phyloP scores from a whole-genome alignment of 2,329 filamentous ascomycete species.

The Botrytis byssoidea region DNA sequence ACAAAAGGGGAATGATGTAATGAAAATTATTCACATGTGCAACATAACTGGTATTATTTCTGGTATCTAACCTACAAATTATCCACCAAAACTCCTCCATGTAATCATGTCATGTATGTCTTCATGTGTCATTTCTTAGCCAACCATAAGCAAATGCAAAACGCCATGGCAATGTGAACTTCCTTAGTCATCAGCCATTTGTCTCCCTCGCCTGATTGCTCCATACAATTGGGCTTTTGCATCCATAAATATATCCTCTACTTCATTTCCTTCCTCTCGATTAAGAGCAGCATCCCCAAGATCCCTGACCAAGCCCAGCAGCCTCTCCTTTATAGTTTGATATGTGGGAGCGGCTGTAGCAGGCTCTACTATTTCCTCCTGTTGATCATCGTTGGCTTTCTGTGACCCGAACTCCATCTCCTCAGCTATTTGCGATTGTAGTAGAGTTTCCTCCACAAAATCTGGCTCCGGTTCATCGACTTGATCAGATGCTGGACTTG shows the following conservation, averaged over 20 bases:
- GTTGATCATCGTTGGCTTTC: neutral
- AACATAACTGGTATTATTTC: conserved; percentile 1
- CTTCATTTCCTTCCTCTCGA: conserved; percentile 62
- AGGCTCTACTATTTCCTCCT: neutral
- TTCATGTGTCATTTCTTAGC: conserved; percentile 8
- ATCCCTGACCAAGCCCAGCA: conserved; percentile 58
- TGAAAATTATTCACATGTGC: neutral
- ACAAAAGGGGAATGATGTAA: no score
- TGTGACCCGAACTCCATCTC: conserved; percentile 10
- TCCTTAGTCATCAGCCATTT: conserved; percentile 17
- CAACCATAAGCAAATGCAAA: conserved; percentile 19
- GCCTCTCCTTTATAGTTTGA: conserved; percentile 51
- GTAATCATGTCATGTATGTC: conserved; percentile 12
- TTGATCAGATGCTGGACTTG: neutral
- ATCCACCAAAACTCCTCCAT: conserved; percentile 15
- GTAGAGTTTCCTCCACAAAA: conserved; percentile 15
- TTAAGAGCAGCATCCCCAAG: conserved; percentile 60
- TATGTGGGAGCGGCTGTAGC: conserved; percentile 34
- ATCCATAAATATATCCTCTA: conserved; percentile 79
- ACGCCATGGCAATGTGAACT: conserved; percentile 31
- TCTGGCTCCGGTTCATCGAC: conserved; percentile 9
- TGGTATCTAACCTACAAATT: conserved; percentile 17
- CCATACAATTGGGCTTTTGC: conserved; percentile 72
- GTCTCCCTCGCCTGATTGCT: conserved; percentile 59
- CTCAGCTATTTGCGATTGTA: conserved; percentile 20